Base-by-base conservation (phyloP, 257 asterid species). In the Primulina tabacum region DNA sequence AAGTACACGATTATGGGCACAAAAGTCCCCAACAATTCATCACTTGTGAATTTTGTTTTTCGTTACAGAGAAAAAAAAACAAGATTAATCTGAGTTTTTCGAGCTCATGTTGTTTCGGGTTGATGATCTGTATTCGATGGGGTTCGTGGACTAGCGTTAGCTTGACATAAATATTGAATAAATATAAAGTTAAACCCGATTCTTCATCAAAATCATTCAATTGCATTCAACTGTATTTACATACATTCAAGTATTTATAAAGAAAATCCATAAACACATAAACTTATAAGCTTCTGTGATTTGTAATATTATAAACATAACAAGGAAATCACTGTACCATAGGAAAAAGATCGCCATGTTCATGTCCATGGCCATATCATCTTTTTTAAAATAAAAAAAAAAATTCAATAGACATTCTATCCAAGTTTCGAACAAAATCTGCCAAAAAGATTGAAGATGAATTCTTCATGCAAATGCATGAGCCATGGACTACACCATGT, bases 1-100 rank as follows among this genome's bases (percentile, higher is more conserved):
- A 97, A 92, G 82, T 92, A 92, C 52, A 88, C 79, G 53, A 82
- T 62, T 40, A 92, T 84, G 33, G 98, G 98, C 65, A 71, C 76
- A 75, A 90, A 61, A 5, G 98, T 87, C 21, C 97, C 97, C 82
- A 92, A 63, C 56, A 92, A 57, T 73, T 92, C 26, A 24, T 24
- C 26, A 24, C 26, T 24, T 24, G 1, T 24, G 26, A 24, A 24
- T 24, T 24, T 24, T 24, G 26, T 24, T 24, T 24, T 24, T 1
- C 26, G 1, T 24, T 24, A 0, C 26, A 24, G 1, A 24, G 26
- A 24, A 24, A 0, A 24, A 24, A 24, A 24, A 24, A 24, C 26
- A 24, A 34, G 38, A 34, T 34, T 34, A 6, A 6, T 34, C 38
- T 34, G 38, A 6, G 38, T 5, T 34, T 30, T 34, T 34, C 38